Conservation (phyloP, 192 early-diverging fungal species). For the Paraglomus occultum region DNA sequence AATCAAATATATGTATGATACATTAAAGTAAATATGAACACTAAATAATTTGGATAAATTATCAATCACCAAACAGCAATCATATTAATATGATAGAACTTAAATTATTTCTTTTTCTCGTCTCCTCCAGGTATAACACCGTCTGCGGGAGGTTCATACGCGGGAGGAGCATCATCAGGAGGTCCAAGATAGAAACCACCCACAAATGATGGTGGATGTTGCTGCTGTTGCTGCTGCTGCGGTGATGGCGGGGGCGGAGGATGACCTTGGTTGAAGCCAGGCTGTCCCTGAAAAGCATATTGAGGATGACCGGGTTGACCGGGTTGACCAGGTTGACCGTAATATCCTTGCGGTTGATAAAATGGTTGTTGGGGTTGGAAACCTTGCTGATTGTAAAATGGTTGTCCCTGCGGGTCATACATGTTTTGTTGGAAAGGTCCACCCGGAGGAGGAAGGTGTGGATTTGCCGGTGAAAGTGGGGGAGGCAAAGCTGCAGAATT, state of each 20-base stretch:
- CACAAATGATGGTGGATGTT: constrained; percentile 9
- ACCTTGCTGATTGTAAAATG: constrained; percentile 1
- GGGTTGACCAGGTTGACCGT: not conserved
- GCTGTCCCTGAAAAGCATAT: not conserved
- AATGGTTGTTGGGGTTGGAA: constrained; percentile 7
- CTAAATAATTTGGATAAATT: too few relatives aligned
- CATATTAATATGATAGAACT: too few relatives aligned
- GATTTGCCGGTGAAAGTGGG: not conserved
- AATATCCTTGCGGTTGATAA: not conserved
- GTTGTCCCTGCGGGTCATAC: not conserved
- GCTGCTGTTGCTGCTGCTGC: not conserved
- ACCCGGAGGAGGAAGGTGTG: constrained; percentile 10
- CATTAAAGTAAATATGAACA: too few relatives aligned
- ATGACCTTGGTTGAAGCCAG: not conserved
- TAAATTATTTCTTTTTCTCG: too few relatives aligned
- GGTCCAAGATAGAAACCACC: constrained; percentile 26
- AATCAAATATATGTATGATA: too few relatives aligned
- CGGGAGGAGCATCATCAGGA: constrained; percentile 27
- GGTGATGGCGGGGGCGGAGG: not conserved
- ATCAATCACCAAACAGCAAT: too few relatives aligned
- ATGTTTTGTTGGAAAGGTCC: not conserved
- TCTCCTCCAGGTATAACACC: too few relatives aligned
- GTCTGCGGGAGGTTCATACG: too few relatives aligned
- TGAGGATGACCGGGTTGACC: not conserved
- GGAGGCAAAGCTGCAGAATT: too few relatives aligned